Base-by-base conservation (phyloP, 345 rosid species). In the Ailanthus altissimus region DNA sequence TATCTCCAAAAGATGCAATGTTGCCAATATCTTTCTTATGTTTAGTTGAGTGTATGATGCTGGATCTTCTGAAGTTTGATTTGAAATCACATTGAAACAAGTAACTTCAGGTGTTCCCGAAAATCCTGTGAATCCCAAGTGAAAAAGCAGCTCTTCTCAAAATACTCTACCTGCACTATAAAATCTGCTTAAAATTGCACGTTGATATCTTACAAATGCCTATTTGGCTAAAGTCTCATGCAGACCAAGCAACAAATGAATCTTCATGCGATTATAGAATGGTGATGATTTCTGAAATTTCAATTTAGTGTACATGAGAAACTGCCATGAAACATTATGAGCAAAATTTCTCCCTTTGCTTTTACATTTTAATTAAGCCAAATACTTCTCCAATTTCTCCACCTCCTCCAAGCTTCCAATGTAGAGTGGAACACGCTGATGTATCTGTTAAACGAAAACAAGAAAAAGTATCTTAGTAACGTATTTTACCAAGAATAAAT, bases 391-490 rank as follows among this genome's bases (percentile, higher is more conserved):
- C 82, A 95, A 72, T 81, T 95, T 93, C 87, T 95, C 97, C 28
- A 93, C 97, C 81, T 95, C 98, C 18, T 93, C 98, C 67, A 47
- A 75, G 81, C 98, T 95, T 76, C 99, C 97, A 61, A 95, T 93
- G 86, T 93, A 95, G 4, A 94, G 89, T 0, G 98, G 98, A 77
- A 90, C 88, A 58, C 98, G 91, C 83, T 94, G 97, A 81, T 94
- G 98, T 74, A 94, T 87, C 97, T 94, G 89, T 51, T 43, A 70
- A 9, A 16, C 63, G 43, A 23, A 51, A 45, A 43, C 51, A 57
- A 26, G 14, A 11, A 46, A n/a, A 43, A 50, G 28, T 47, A 18
- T 61, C 50, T 20, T 7, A 53, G 70, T 23, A 40, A 32, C 25
- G 50, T 28, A 25, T 28, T 38, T 62, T 13, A 61, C 8, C 5